phyloP scores from a whole-genome alignment of 78 protist species.

The Dictyostelium purpureum region DNA sequence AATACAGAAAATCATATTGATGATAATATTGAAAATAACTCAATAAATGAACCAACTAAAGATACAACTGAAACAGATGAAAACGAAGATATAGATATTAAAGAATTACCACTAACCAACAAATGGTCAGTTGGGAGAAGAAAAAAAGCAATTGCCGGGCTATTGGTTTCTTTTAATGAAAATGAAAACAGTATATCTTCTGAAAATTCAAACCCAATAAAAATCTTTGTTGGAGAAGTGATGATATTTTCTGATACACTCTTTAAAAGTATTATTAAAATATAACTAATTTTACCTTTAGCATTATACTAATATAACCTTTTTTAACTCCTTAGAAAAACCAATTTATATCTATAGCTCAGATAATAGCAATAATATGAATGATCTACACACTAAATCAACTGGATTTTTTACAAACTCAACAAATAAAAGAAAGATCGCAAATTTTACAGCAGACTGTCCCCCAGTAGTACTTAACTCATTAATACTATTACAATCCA shows the following conservation, averaged over 20 bases:
- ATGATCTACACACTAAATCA: not conserved
- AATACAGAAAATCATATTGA: not conserved
- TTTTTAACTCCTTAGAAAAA: not conserved
- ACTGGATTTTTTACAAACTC: not conserved
- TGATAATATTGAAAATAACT: not conserved
- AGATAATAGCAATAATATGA: too few species aligned
- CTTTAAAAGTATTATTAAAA: not conserved
- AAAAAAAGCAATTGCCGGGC: not conserved
- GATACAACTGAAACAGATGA: not conserved
- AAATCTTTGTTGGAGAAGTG: not conserved
- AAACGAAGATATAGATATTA: not conserved
- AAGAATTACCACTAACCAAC: not conserved
- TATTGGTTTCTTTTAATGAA: not conserved
- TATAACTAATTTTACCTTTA: not conserved
- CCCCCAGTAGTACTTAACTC: not conserved
- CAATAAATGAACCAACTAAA: not conserved
- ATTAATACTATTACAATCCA: not conserved
- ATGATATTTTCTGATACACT: not conserved
- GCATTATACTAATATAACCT: not conserved
- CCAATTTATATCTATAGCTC: not conserved
- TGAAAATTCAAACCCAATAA: not conserved
- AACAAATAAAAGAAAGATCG: not conserved
- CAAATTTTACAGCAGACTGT: slow-evolving; percentile 13
- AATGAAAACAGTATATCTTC: not conserved
- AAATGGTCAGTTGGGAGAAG: not conserved